Percentiles rank a stretch among this genome's conserved stretches.
Conservation (phyloP, 352 stramenopile genomes). For the Phytophthora hibernalis region DNA sequence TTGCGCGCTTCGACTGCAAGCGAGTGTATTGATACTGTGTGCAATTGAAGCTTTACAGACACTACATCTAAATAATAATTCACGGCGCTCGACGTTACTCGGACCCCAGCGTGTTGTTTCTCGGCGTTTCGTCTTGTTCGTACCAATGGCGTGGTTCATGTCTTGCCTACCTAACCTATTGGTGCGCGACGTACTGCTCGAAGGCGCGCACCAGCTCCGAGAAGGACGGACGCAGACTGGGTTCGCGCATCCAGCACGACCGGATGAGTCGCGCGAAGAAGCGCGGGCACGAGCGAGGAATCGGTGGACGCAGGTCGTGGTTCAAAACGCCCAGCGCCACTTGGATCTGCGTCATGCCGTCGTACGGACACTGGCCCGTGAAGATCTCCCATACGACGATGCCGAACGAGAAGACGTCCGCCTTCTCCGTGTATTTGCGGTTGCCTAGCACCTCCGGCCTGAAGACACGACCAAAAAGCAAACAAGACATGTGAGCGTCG, state of each 20-base stretch:
- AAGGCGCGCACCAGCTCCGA: constrained; percentile 64
- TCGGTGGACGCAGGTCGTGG: constrained; percentile 71
- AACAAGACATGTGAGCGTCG: constrained; percentile 23
- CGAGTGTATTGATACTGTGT: constrained; percentile 8
- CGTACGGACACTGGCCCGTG: constrained; percentile 89
- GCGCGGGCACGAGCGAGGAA: constrained; percentile 65
- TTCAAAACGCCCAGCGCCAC: constrained; percentile 83
- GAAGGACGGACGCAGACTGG: constrained; percentile 76
- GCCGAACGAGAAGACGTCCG: constrained; percentile 93
- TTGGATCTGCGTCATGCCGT: constrained; percentile 91
- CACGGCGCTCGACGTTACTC: constrained; percentile 3
- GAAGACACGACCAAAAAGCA: constrained; percentile 20
- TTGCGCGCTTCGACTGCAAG: background rate
- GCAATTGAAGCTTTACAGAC: constrained; percentile 13
- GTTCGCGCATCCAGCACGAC: constrained; percentile 81
- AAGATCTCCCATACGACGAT: constrained; percentile 96
- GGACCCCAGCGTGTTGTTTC: constrained; percentile 8
- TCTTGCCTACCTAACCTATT: constrained; percentile 21
- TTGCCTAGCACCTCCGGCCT: constrained; percentile 90
- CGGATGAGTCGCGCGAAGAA: constrained; percentile 83
- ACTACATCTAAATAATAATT: constrained; percentile 44
- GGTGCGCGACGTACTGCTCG: constrained; percentile 47
- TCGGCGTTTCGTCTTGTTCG: constrained; percentile 15
- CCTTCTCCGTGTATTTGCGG: constrained; percentile 94
- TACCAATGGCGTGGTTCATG: constrained; percentile 23